Evolutionary conservation across 345 rosid species (phyloP).

Genomic region (Brassica napus): Da-Ae NC_063447.1:45339001-45339500

Average conservation of each 20-base stretch:
- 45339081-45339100: constrained; percentile 97
- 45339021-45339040: constrained; percentile 42
- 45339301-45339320: constrained; percentile 92
- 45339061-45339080: constrained; percentile 17
- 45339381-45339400: not conserved
- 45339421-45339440: constrained; percentile 13
- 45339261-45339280: constrained; percentile 57
- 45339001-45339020: constrained; percentile 95
- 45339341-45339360: constrained; percentile 63
- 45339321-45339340: constrained; percentile 97
- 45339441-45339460: constrained; percentile 97
- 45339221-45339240: not conserved
- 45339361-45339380: not conserved
- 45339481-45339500: constrained; percentile 95
- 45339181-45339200: constrained; percentile 32
- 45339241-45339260: not conserved
- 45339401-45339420: not conserved
- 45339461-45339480: constrained; percentile 83
- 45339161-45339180: constrained; percentile 96
- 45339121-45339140: constrained; percentile 99
- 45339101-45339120: constrained; percentile 93
- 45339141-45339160: constrained; percentile 93
- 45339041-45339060: not conserved
- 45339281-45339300: constrained; percentile 97
- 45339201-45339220: not conserved